Evolutionary conservation across 1,284 basidiomycete species (phyloP).

Genomic region (Pseudozyma hubeiensis): DNA sequence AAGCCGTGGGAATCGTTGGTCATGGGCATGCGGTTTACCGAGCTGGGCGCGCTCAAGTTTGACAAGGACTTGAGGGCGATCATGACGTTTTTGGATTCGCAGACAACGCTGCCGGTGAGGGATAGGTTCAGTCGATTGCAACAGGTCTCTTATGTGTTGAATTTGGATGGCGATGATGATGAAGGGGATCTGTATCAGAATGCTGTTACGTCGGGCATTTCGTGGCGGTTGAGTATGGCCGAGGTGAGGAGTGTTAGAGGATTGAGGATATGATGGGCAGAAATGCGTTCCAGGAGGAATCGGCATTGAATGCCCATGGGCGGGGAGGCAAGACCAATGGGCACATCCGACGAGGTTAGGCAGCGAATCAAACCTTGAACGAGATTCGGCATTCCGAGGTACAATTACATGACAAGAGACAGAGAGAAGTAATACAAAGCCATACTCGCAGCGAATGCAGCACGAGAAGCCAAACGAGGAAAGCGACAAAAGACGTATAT

Average conservation of each 20-base stretch:
- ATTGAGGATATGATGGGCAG: slow-evolving; percentile 18
- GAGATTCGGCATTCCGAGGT: slow-evolving; percentile 4
- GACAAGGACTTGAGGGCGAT: slow-evolving; percentile 91
- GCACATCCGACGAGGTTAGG: not conserved
- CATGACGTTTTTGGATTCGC: slow-evolving; percentile 82
- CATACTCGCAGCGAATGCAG: not conserved
- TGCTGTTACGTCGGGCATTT: slow-evolving; percentile 50
- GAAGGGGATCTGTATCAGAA: slow-evolving; percentile 71
- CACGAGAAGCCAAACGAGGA: no score
- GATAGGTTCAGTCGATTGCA: slow-evolving; percentile 92
- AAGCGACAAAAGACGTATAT: slow-evolving; percentile 18
- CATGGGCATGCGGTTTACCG: slow-evolving; percentile 83
- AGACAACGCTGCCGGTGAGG: slow-evolving; percentile 82
- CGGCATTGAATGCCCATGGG: no score
- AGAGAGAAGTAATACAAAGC: not conserved
- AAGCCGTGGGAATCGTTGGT: slow-evolving; percentile 93
- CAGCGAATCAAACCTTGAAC: not conserved
- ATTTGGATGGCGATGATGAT: slow-evolving; percentile 89
- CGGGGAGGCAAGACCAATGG: no score
- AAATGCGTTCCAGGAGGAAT: not conserved
- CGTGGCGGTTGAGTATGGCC: slow-evolving; percentile 57
- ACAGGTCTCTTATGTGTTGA: slow-evolving; percentile 91
- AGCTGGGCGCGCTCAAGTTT: slow-evolving; percentile 97
- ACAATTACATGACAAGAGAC: slow-evolving; percentile 17
- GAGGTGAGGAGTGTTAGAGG: slow-evolving; percentile 53